Conservation (phyloP, 352 stramenopile genomes). For the Nothophytophthora sp. region DNA sequence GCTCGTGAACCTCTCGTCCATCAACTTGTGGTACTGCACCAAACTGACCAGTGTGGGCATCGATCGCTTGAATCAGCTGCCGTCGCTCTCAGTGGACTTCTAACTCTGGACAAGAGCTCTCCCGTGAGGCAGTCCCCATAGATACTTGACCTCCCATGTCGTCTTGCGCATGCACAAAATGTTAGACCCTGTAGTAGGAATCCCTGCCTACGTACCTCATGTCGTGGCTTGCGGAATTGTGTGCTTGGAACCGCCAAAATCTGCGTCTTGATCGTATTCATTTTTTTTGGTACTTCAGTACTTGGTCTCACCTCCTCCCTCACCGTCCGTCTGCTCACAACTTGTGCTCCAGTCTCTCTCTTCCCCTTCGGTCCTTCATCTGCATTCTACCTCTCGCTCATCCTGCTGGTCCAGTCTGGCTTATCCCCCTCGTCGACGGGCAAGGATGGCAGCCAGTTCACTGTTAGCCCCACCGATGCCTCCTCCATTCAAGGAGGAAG, state of each 20-base stretch:
- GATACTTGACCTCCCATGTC: no score
- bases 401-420: no score
- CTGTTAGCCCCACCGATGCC: conserved; percentile 73
- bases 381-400: no score
- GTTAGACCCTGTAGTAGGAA: no score
- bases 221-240: neutral
- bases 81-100: conserved; percentile 49
- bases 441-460: conserved; percentile 80
- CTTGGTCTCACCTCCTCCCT: no score
- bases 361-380: no score
- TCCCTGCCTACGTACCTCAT: no score
- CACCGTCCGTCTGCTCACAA: no score
- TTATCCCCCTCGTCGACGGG: conserved; percentile 56
- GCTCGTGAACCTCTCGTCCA: conserved; percentile 50
- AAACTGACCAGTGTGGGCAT: conserved; percentile 66
- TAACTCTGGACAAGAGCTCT: conserved; percentile 2
- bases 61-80: conserved; percentile 45
- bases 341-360: no score
- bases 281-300: conserved; percentile 7
- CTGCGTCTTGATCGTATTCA: conserved; percentile 14
- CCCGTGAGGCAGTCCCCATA: no score
- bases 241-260: conserved; percentile 8
- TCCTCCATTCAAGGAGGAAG: conserved; percentile 38
- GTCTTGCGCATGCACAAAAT: no score
- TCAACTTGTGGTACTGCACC: conserved; percentile 84